Conservation (phyloP, 106 monocot genomes). For the Phalaenopsis aphrodite region DNA sequence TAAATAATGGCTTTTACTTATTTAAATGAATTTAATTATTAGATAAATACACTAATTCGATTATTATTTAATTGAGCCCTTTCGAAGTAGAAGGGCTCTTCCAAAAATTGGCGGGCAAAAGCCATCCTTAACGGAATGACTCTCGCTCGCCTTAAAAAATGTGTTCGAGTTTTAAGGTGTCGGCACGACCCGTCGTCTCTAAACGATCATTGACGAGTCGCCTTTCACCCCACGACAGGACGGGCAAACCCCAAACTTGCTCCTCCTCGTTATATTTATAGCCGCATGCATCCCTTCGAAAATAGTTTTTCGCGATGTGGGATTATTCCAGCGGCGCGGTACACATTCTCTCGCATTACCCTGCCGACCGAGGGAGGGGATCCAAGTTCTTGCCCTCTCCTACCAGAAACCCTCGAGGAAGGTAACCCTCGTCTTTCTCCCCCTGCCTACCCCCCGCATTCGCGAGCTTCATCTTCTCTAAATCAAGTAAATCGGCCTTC, state of each 20-base stretch:
- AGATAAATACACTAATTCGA: no score
- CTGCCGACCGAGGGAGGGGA: no score
- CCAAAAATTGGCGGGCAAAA: conserved; percentile 77
- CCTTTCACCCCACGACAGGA: conserved; percentile 65
- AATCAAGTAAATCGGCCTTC: no score
- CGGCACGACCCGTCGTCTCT: conserved; percentile 85
- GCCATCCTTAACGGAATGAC: conserved; percentile 34
- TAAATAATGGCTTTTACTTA: no score
- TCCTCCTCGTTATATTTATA: background rate
- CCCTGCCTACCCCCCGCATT: no score
- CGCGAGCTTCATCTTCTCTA: no score
- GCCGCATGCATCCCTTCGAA: background rate
- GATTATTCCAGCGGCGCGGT: background rate
- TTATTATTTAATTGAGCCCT: background rate
- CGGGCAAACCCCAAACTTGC: conserved; percentile 4
- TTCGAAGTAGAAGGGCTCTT: conserved; percentile 21
- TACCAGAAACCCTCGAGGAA: no score
- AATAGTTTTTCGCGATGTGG: background rate
- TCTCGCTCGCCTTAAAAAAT: conserved; percentile 31
- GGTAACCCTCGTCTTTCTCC: no score
- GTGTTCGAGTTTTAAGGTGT: conserved; percentile 60
- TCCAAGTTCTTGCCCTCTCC: no score
- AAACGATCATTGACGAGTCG: conserved; percentile 79
- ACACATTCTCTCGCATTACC: no score
- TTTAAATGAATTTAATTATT: no score